phyloP scores from a whole-genome alignment of 129 eudicot genomes.

The Rutidosis leptorrhynchoides region DNA sequence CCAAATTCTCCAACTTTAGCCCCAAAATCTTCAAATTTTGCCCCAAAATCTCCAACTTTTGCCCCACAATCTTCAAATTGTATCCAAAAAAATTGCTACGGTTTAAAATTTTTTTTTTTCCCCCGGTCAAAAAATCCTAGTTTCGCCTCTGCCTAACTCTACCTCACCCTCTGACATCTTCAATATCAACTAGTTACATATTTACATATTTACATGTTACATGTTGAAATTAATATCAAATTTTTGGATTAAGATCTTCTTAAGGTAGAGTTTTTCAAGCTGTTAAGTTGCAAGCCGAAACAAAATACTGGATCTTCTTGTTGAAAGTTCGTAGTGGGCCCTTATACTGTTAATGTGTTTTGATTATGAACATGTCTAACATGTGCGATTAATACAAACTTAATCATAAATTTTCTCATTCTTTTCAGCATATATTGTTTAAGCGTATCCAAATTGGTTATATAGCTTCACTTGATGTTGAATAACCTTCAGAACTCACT shows the following conservation, averaged over 20 bases:
- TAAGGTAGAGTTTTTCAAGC: not conserved
- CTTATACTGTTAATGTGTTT: not conserved
- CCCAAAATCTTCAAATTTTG: too few relatives aligned
- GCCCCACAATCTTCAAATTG: too few relatives aligned
- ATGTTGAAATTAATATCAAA: not conserved
- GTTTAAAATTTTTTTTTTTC: too few relatives aligned
- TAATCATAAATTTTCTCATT: constrained; percentile 7
- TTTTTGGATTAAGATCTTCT: not conserved
- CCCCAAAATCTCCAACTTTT: too few relatives aligned
- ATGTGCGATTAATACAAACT: not conserved
- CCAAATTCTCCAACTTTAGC: too few relatives aligned
- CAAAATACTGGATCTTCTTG: not conserved
- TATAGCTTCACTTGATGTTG: constrained; percentile 1
- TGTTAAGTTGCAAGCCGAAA: not conserved
- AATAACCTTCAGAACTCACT: constrained; percentile 9
- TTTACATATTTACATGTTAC: not conserved
- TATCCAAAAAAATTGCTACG: too few relatives aligned
- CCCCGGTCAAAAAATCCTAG: too few relatives aligned
- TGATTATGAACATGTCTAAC: not conserved
- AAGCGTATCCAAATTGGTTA: constrained; percentile 16
- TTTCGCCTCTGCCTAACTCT: too few relatives aligned
- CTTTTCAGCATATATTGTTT: not conserved
- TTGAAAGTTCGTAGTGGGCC: not conserved
- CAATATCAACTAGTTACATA: not conserved
- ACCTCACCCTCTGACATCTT: constrained; percentile 8